These are phyloP conservation scores for Geranium rotundifolium DNA, from an alignment of 345 rosid genomes.

Conservation along the genomic window DNA sequence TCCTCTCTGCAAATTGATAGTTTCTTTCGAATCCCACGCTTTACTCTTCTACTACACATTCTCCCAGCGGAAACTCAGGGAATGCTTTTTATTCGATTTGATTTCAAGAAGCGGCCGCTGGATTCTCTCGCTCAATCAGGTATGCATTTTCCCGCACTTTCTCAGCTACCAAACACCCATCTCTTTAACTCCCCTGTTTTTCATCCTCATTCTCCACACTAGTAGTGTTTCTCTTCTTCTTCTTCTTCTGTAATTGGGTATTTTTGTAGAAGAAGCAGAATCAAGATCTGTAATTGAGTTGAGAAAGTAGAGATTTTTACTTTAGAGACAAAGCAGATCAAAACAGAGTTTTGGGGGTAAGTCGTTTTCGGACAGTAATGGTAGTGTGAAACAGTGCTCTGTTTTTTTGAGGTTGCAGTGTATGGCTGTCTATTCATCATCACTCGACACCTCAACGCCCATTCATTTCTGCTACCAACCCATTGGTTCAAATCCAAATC, in stretches of 20 bases:
- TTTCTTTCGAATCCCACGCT: background rate
- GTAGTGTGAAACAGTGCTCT: too few species aligned
- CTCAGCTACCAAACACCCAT: background rate
- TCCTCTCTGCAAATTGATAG: background rate
- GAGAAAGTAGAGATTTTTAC: background rate
- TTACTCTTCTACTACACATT: background rate
- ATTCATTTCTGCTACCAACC: background rate
- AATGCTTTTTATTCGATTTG: background rate
- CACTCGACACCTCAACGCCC: constrained; percentile 24
- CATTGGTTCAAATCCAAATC: constrained; percentile 6
- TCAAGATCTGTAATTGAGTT: background rate
- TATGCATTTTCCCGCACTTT: background rate
- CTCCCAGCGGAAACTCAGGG: background rate
- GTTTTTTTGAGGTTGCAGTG: too few species aligned
- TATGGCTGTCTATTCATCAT: constrained; percentile 24
- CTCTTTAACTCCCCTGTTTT: too few species aligned
- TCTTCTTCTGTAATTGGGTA: background rate
- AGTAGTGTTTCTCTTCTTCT: background rate
- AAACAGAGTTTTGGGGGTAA: constrained; percentile 14
- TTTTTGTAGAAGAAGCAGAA: too few species aligned
- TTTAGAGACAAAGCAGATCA: background rate
- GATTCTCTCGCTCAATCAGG: background rate
- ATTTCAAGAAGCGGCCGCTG: too few species aligned
- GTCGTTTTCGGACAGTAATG: constrained; percentile 43
- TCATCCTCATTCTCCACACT: background rate